Percentiles rank a stretch among this genome's conserved stretches.
These are phyloP conservation scores for Papiliotrema fonsecae DNA, from an alignment of 1,284 basidiomycete species.

Conservation along the genomic window DNA sequence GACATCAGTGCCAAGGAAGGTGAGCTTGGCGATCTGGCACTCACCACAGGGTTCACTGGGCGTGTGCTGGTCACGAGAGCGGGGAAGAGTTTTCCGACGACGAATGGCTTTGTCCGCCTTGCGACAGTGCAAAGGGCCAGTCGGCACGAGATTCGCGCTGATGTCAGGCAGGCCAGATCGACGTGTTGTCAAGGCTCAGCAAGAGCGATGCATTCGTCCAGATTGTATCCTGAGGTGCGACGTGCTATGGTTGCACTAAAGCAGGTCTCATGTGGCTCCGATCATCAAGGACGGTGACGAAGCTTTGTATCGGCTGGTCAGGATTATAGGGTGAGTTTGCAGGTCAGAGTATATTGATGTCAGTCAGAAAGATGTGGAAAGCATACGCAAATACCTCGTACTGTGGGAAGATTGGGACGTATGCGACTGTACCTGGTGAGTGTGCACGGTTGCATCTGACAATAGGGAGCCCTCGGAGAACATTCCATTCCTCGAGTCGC, in stretches of 20 bases:
- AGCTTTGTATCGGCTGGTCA: background rate
- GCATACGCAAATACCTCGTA: background rate
- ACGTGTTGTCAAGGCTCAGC: background rate
- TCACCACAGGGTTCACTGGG: slow-evolving; percentile 1
- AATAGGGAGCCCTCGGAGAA: background rate
- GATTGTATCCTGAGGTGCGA: slow-evolving; percentile 1
- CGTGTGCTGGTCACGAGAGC: background rate
- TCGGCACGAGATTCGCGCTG: background rate
- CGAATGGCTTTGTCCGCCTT: background rate
- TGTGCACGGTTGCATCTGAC: background rate
- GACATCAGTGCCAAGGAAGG: background rate
- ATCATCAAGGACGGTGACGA: background rate
- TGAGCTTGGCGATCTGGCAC: no score
- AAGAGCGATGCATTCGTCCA: background rate
- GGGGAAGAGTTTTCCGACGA: background rate
- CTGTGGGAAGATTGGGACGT: background rate
- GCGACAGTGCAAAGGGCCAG: background rate
- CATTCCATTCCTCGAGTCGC: background rate
- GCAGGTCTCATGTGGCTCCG: background rate
- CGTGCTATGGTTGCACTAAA: background rate
- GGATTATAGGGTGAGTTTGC: background rate
- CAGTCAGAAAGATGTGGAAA: background rate
- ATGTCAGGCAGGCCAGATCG: background rate
- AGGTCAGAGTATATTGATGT: background rate
- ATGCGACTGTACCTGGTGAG: slow-evolving; percentile 1